Evolutionary conservation across 2,329 filamentous ascomycete genomes (phyloP).

Genomic region (Ceratocystis huliohia): DNA sequence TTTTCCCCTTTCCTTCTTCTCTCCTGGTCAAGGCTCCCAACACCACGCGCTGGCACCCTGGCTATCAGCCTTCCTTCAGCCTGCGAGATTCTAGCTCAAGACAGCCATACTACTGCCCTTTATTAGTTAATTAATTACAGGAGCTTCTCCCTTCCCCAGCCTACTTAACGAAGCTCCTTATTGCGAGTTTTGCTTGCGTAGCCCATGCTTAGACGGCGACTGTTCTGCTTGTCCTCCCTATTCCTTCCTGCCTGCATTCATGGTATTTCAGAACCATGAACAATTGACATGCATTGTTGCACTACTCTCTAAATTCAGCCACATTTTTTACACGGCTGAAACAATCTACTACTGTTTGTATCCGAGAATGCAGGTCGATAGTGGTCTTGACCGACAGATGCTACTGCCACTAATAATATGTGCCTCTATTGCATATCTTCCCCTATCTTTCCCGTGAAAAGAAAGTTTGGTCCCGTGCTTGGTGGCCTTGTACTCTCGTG

Average conservation of each 20-base stretch:
- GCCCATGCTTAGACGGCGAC: not conserved
- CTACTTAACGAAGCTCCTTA: not conserved
- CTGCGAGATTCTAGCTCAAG: not conserved
- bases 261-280: not conserved
- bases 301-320: not conserved
- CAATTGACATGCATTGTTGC: not conserved
- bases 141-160: not conserved
- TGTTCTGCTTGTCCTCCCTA: not conserved
- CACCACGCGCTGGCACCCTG: not conserved
- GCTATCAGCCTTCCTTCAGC: not conserved
- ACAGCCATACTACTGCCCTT: not conserved
- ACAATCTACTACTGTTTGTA: not conserved
- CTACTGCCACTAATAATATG: no score
- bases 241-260: not conserved
- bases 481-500: no score
- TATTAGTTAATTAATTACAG: not conserved
- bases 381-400: not conserved
- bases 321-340: not conserved
- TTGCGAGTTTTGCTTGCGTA: not conserved
- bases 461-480: no score
- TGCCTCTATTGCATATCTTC: not conserved
- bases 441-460: not conserved
- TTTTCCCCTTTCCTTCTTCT: not conserved
- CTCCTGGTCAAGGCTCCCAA: not conserved
- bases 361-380: not conserved